Conservation (phyloP, 139 green algal genomes). For the Klebsormidium nitens region DNA sequence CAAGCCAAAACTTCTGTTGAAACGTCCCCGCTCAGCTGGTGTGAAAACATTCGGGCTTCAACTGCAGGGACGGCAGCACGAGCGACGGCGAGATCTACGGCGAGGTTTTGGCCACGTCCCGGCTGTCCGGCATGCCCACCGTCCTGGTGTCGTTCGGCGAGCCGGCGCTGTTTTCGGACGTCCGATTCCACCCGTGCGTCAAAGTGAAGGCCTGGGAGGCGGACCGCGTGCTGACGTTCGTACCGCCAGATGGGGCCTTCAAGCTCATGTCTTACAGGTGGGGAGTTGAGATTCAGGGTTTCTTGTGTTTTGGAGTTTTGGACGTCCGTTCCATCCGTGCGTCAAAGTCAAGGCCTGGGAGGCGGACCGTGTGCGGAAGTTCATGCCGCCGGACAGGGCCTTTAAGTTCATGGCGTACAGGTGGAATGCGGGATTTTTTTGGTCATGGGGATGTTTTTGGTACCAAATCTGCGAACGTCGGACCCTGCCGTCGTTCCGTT, state of each 20-base stretch:
- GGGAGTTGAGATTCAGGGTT: too few species aligned
- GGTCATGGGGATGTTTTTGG: too few species aligned
- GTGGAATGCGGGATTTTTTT: too few species aligned
- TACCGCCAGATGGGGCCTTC: constrained; percentile 28
- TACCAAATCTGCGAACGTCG: too few species aligned
- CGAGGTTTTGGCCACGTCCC: neutral
- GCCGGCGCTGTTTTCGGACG: neutral
- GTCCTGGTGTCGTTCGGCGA: constrained; percentile 13
- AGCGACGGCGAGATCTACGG: neutral
- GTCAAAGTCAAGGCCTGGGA: constrained; percentile 3
- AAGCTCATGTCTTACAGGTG: constrained; percentile 19
- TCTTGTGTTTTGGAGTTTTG: too few species aligned
- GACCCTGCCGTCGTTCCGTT: too few species aligned
- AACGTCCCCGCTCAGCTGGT: too few species aligned
- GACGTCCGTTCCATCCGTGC: constrained; percentile 36
- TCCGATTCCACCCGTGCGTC: constrained; percentile 27
- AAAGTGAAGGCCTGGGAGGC: neutral
- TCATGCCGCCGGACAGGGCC: constrained; percentile 24
- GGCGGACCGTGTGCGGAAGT: constrained; percentile 15
- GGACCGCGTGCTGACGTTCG: constrained; percentile 25
- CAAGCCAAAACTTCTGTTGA: too few species aligned
- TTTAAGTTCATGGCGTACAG: constrained; percentile 25
- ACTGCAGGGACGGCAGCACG: too few species aligned
- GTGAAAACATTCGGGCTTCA: too few species aligned
- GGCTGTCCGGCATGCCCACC: constrained; percentile 26